Base-by-base conservation (phyloP, 352 stramenopile species). In the Phytophthora gonapodyides region DNA sequence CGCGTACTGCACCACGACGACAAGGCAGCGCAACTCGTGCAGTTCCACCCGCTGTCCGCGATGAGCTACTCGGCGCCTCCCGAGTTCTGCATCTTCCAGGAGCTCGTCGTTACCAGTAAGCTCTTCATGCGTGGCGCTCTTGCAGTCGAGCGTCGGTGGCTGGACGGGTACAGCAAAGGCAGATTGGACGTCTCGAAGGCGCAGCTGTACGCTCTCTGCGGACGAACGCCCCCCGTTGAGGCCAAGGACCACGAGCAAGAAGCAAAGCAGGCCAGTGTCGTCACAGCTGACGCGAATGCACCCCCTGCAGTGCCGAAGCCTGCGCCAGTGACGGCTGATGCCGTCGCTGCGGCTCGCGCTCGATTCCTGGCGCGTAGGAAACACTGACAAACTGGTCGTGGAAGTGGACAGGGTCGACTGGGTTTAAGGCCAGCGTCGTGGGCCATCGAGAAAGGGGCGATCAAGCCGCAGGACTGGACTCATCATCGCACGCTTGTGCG, bases 41-140 rank as follows among this genome's bases (percentile, higher is more conserved):
- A 92, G 53, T 67, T 91, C 7, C 85, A 94, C 43, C 85, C 85
- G 24, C 68, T 85, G 27, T 92, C 81, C 21, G 65, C 63, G 27
- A 71, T 92, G 43, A 61, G 72, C 19, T 78, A 77, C 53, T 60
- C 75, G 11, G 44, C 71, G 4, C 68, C 78, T 17, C 85, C 85
- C 5, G 61, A 76, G 46, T 79, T 59, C 43, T 92, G 82, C 44
- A 53, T 94, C 2, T 92, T 85, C 50, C 81, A 90, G 2, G 81
- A 94, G 52, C 76, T 94, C 35, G 82, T 92, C 24, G 67, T 77
- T 38, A 91, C 82, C 15, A 90, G 76, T 61, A 85, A 83, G 11
- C 75, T 76, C 12, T 94, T 87, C 55, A 80, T 94, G 74, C 85
- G 83, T 19, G 46, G 75, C 45, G 67, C 79, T 12, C 42, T 91